Evolutionary conservation across 2,329 filamentous ascomycete species (phyloP).

Genomic region (Drechslerella dactyloides): DNA sequence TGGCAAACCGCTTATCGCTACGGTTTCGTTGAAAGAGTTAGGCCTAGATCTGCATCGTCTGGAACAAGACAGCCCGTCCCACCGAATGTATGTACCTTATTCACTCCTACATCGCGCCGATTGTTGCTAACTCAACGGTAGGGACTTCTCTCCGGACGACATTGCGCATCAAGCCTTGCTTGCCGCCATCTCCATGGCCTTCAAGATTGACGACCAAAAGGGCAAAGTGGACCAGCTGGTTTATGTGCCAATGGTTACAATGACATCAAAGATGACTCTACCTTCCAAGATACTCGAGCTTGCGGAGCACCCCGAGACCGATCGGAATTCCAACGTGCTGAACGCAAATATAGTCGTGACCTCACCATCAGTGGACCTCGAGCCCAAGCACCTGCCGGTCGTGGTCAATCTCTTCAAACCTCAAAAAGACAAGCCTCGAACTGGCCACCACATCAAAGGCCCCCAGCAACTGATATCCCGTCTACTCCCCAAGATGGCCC

Average conservation of each 20-base stretch:
- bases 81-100: conserved; percentile 71
- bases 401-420: conserved; percentile 74
- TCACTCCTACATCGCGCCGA: not conserved
- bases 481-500: conserved; percentile 88
- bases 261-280: conserved; percentile 88
- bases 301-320: conserved; percentile 71
- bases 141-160: conserved; percentile 87
- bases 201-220: conserved; percentile 88
- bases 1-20: conserved; percentile 74
- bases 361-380: conserved; percentile 90
- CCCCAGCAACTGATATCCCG: conserved; percentile 78
- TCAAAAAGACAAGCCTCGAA: conserved; percentile 59
- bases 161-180: conserved; percentile 93
- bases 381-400: conserved; percentile 87
- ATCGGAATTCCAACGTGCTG: conserved; percentile 92
- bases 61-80: conserved; percentile 88
- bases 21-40: conserved; percentile 93
- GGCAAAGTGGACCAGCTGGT: conserved; percentile 83
- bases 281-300: conserved; percentile 92
- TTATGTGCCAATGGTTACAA: conserved; percentile 97
- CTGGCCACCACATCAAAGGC: conserved; percentile 55
- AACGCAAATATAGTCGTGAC: conserved; percentile 97
- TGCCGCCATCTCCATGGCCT: conserved; percentile 87
- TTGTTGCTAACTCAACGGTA: conserved; percentile 31
- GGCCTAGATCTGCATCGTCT: conserved; percentile 90